These are phyloP conservation scores for Filosporella fistucella DNA, from an alignment of 495 filamentous ascomycete genomes.

Conservation along the genomic window DNA sequence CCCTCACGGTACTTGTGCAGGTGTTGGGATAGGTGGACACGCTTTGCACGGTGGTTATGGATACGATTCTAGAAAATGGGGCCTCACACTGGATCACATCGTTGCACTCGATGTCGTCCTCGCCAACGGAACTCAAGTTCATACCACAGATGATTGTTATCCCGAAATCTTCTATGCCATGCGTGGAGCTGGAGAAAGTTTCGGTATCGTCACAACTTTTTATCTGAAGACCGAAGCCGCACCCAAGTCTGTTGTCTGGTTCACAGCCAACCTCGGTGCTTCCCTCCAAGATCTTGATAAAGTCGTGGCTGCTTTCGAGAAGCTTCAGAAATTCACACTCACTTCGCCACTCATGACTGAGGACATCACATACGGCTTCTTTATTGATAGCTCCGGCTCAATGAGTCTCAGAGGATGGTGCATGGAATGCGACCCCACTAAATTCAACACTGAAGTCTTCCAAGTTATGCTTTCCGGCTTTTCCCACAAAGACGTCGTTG, in stretches of 20 bases:
- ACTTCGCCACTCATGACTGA: conserved; percentile 44
- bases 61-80: conserved; percentile 56
- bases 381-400: conserved; percentile 35
- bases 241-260: conserved; percentile 47
- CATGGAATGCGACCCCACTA: conserved; percentile 19
- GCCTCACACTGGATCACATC: conserved; percentile 60
- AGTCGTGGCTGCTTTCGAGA: conserved; percentile 37
- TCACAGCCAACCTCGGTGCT: conserved; percentile 40
- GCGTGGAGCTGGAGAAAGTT: conserved; percentile 55
- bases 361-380: conserved; percentile 48
- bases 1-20: conserved; percentile 61
- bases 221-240: conserved; percentile 55
- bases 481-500: not conserved
- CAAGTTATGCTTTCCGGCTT: conserved; percentile 31
- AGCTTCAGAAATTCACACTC: conserved; percentile 46
- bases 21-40: conserved; percentile 69
- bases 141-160: conserved; percentile 1
- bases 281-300: conserved; percentile 35
- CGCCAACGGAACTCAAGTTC: conserved; percentile 14
- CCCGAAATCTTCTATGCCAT: conserved; percentile 37
- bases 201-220: conserved; percentile 61
- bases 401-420: conserved; percentile 33
- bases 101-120: conserved; percentile 57
- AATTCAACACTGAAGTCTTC: conserved; percentile 39
- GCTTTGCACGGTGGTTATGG: conserved; percentile 68